Percentiles rank a stretch among this genome's conserved stretches.
Evolutionary conservation across 2,329 filamentous ascomycete species (phyloP).

Genomic region (Cladosporium cucumerinum): DNA sequence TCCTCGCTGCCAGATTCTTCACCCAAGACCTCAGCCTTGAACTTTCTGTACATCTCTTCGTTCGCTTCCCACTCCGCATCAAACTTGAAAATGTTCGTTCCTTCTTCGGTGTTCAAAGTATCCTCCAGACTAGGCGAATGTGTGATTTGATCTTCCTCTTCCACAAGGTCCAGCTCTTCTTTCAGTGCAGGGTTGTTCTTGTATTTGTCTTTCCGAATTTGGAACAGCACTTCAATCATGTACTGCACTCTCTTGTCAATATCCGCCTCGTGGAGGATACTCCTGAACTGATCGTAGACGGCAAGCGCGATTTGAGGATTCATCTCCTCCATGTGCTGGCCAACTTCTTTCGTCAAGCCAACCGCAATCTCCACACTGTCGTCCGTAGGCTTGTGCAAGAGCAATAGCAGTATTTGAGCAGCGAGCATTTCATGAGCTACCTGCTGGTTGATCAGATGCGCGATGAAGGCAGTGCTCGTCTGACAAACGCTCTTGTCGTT

Average conservation of each 20-base stretch:
- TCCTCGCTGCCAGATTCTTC: constrained; percentile 76
- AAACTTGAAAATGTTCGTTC: constrained; percentile 92
- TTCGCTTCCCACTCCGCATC: constrained; percentile 87
- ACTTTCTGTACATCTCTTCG: constrained; percentile 81
- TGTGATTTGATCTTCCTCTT: constrained; percentile 97
- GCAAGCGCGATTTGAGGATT: constrained; percentile 80
- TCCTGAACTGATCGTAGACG: constrained; percentile 94
- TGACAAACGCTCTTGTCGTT: constrained; percentile 97
- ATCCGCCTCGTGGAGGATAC: constrained; percentile 91
- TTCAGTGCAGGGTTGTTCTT: constrained; percentile 89
- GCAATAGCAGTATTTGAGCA: constrained; percentile 85
- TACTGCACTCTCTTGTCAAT: constrained; percentile 99
- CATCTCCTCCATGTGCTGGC: constrained; percentile 94
- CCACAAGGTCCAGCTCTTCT: constrained; percentile 90
- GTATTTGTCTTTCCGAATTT: constrained; percentile 93
- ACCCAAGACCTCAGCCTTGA: constrained; percentile 91
- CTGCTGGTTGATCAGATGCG: constrained; percentile 93
- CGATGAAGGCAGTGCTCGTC: constrained; percentile 89
- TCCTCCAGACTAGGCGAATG: constrained; percentile 81
- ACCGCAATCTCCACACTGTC: constrained; percentile 98
- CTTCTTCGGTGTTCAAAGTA: constrained; percentile 78
- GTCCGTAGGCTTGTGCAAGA: constrained; percentile 92
- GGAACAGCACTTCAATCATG: constrained; percentile 97
- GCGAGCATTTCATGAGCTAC: constrained; percentile 91
- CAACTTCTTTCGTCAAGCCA: constrained; percentile 86